Evolutionary conservation across 73 alveolate genomes (phyloP).

Genomic region (Paramecium sonneborni): DNA sequence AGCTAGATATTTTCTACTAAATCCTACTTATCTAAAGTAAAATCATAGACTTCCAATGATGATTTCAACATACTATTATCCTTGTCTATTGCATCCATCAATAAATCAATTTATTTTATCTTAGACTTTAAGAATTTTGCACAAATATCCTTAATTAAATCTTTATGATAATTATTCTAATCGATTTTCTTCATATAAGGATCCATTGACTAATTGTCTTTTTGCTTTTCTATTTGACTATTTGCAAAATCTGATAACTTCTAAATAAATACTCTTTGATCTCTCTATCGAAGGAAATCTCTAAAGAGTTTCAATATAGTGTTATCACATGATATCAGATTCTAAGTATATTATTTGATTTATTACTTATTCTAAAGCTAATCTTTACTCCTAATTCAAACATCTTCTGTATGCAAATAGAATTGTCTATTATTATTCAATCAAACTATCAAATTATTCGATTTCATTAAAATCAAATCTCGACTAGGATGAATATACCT

Average conservation of each 20-base stretch:
- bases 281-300: not conserved
- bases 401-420: conserved; percentile 25
- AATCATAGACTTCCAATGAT: conserved; percentile 13
- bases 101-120: not conserved
- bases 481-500: not conserved
- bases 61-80: conserved; percentile 22
- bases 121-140: not conserved
- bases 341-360: not conserved
- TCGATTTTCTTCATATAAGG: not conserved
- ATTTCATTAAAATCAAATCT: conserved; percentile 40
- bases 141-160: not conserved
- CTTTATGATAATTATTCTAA: not conserved
- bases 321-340: not conserved
- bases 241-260: conserved; percentile 4
- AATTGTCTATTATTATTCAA: not conserved
- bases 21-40: conserved; percentile 19
- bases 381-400: conserved; percentile 1
- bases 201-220: not conserved
- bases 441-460: conserved; percentile 2
- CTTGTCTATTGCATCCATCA: conserved; percentile 40
- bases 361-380: not conserved
- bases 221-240: not conserved
- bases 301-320: conserved; percentile 3
- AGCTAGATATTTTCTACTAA: conserved; percentile 12
- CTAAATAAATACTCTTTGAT: conserved; percentile 10